Evolutionary conservation across 1,284 basidiomycete species (phyloP).

Genomic region (Boletellus dicymbophilus): DNA sequence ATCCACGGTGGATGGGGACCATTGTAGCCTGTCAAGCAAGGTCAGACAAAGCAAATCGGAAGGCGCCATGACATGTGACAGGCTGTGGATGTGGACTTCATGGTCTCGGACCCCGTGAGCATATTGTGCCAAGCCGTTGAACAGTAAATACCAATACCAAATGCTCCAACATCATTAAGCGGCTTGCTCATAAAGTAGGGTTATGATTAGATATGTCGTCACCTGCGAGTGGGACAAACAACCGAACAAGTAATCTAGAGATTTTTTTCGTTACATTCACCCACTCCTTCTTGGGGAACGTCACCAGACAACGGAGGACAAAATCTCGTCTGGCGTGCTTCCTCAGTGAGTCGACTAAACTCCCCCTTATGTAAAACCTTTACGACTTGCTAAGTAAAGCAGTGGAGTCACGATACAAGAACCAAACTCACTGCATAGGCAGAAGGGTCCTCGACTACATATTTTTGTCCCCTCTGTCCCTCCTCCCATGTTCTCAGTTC

Average conservation of each 20-base stretch:
- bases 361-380: slow-evolving; percentile 27
- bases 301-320: slow-evolving; percentile 2
- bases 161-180: too few relatives aligned
- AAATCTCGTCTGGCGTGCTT: slow-evolving; percentile 19
- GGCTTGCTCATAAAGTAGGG: too few relatives aligned
- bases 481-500: slow-evolving; percentile 66
- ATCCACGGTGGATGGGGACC: slow-evolving; percentile 7
- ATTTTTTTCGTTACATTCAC: slow-evolving; percentile 15
- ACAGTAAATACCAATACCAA: too few relatives aligned
- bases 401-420: not conserved
- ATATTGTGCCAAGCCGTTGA: too few relatives aligned
- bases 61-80: slow-evolving; percentile 5
- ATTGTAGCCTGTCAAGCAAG: slow-evolving; percentile 1
- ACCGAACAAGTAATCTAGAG: slow-evolving; percentile 4
- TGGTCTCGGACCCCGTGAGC: too few relatives aligned
- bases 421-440: slow-evolving; percentile 48
- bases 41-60: slow-evolving; percentile 21
- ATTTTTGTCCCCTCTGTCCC: slow-evolving; percentile 37
- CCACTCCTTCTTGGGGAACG: not conserved
- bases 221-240: not conserved
- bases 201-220: too few relatives aligned
- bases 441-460: slow-evolving; percentile 42
- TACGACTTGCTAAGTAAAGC: not conserved
- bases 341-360: slow-evolving; percentile 26
- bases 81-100: slow-evolving; percentile 3